These are phyloP conservation scores for Pythium plurisporium DNA, from an alignment of 352 stramenopile genomes.

Conservation along the genomic window DNA sequence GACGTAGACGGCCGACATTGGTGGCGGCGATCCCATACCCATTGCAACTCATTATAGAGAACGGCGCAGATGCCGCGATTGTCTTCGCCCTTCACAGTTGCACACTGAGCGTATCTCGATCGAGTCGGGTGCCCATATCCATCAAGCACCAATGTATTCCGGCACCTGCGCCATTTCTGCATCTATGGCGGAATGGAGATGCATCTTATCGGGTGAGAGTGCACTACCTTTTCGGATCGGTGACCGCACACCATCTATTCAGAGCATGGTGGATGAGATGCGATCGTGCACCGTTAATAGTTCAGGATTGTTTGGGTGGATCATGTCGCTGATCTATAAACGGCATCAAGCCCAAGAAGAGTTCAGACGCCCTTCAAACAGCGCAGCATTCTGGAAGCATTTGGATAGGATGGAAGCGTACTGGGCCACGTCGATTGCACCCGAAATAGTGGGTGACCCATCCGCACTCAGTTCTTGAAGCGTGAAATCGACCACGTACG, in stretches of 20 bases:
- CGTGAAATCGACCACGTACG: conserved; percentile 21
- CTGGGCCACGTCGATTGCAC: conserved; percentile 15
- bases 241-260: neutral
- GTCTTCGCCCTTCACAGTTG: neutral
- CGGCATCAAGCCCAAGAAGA: conserved; percentile 11
- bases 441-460: neutral
- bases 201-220: neutral
- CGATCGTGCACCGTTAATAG: conserved; percentile 4
- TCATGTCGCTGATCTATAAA: too few relatives aligned
- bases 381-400: conserved; percentile 16
- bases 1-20: too few relatives aligned
- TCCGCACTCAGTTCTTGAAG: conserved; percentile 11
- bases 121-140: too few relatives aligned
- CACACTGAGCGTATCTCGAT: neutral
- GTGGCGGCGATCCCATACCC: too few relatives aligned
- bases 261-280: conserved; percentile 5
- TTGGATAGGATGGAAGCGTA: conserved; percentile 9
- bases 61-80: neutral
- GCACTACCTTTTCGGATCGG: neutral
- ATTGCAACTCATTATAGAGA: neutral
- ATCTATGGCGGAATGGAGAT: neutral
- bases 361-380: conserved; percentile 18
- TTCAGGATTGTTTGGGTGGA: too few relatives aligned
- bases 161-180: neutral
- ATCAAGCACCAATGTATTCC: too few relatives aligned